A percentile compares a stretch with the other conserved stretches of the same genome.
These are phyloP conservation scores for Chrysosporium keratinophilum DNA, from an alignment of 2,329 filamentous ascomycete genomes.

Conservation along the genomic window DNA sequence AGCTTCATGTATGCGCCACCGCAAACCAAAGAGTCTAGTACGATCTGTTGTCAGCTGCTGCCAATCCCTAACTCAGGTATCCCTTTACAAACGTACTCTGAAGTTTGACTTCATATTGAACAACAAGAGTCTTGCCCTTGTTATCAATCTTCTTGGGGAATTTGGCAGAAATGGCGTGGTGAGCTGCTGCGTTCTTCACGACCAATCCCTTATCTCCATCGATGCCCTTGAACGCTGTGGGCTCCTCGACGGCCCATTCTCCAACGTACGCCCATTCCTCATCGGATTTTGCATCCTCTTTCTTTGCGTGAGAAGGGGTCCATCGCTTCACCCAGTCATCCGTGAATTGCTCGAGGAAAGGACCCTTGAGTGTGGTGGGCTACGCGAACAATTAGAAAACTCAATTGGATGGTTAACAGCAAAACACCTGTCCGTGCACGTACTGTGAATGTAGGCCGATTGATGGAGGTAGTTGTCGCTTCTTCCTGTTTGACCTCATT, in stretches of 20 bases:
- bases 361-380: constrained; percentile 80
- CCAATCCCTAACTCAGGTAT: background rate
- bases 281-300: constrained; percentile 68
- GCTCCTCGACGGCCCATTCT: constrained; percentile 95
- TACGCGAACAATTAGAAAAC: constrained; percentile 33
- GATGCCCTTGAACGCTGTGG: constrained; percentile 77
- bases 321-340: constrained; percentile 89
- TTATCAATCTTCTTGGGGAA: constrained; percentile 94
- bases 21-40: constrained; percentile 79
- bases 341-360: constrained; percentile 97
- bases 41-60: constrained; percentile 7
- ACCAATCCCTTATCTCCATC: constrained; percentile 94
- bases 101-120: constrained; percentile 99
- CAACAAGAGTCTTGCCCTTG: constrained; percentile 92
- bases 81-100: constrained; percentile 61
- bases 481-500: constrained; percentile 55
- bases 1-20: constrained; percentile 99
- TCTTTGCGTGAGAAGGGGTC: constrained; percentile 94
- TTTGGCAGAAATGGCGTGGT: constrained; percentile 98
- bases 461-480: constrained; percentile 43
- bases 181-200: constrained; percentile 93
- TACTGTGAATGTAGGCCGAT: constrained; percentile 80
- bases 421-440: constrained; percentile 34
- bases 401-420: background rate
- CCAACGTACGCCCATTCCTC: constrained; percentile 97